phyloP scores from a whole-genome alignment of 1,284 basidiomycete genomes.

The Apiotrichum laibachii region DNA sequence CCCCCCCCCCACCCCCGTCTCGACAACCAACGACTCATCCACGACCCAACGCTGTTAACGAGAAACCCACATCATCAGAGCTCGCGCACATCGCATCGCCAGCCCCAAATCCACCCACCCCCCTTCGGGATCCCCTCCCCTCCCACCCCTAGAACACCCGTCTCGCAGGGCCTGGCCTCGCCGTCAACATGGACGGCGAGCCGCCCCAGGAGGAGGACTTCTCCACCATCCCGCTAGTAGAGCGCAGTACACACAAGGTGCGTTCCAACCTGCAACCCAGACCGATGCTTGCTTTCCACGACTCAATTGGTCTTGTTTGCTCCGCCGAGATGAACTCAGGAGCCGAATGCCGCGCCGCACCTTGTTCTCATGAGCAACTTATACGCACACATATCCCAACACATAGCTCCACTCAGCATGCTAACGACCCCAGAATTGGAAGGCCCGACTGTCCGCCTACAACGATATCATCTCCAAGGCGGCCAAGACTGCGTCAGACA shows the following conservation, averaged over 20 bases:
- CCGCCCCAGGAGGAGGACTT: slow-evolving; percentile 93
- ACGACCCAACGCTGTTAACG: no score
- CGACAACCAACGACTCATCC: no score
- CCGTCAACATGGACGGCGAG: slow-evolving; percentile 81
- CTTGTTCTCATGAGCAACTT: no score
- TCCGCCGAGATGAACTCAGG: not conserved
- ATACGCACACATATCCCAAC: not conserved
- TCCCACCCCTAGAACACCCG: not conserved
- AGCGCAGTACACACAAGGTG: slow-evolving; percentile 80
- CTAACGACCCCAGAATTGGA: slow-evolving; percentile 70
- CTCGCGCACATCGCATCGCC: no score
- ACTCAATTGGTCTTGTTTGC: not conserved
- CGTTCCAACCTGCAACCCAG: slow-evolving; percentile 1
- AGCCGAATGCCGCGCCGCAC: not conserved
- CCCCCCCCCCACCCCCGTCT: not conserved
- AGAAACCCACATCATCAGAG: no score
- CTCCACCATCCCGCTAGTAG: slow-evolving; percentile 71
- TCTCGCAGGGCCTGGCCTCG: not conserved
- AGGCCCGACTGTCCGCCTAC: slow-evolving; percentile 91
- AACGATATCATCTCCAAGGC: slow-evolving; percentile 82
- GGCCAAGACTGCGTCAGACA: slow-evolving; percentile 81
- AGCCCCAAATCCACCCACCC: not conserved
- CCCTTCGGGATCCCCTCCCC: not conserved
- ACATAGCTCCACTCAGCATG: not conserved
- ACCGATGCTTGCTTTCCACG: no score